Base-by-base conservation (phyloP, 2,329 filamentous ascomycete species). In the Beauveria sp. region DNA sequence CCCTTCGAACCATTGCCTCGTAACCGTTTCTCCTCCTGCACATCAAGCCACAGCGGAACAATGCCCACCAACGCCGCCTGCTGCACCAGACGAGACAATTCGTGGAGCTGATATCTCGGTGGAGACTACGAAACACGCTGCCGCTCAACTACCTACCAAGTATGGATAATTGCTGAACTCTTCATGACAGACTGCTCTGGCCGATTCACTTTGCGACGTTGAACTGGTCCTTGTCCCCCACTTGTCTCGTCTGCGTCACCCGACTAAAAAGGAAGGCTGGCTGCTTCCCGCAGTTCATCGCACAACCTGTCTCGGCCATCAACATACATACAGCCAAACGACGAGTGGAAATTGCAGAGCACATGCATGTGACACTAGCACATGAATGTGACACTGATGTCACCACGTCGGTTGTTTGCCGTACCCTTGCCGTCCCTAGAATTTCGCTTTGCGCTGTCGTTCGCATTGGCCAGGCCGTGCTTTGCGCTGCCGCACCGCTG, bases 11-110 rank as follows among this genome's bases (percentile, higher is more conserved):
- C 14, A 16, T 18, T 24, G 7, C 47, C 28, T 51, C 49, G 49
- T 16, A 47, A 24, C 49, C 28, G n/a, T 26, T 42, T 58, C n/a
- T 28, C 18, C 22, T 51, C 28, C 34, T 40, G 30, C 22, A 51
- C 34, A 50, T 51, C 56, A 58, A 38, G 56, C 46, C 46, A 58
- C 56, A 20, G 30, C 30, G 55, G 46, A 43, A 58, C 34, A 58
- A 58, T 50, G 54, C 46, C 12, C 55, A 40, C 42, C 28, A 34
- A 22, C 40, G 18, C 18, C 40, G n/a, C 30, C 18, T 24, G 52
- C n/a, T 42, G 45, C 45, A 28, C 55, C 50, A 14, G 45, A n/a
- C 30, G 30, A 58, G 26, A 34, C 42, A 56, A 56, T 16, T 20
- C 24, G 53, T 42, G 53, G 53, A 45, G 16, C 40, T 46, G 14